These are phyloP conservation scores for Colletotrichum magnum DNA, from an alignment of 2,329 filamentous ascomycete species.

Conservation along the genomic window DNA sequence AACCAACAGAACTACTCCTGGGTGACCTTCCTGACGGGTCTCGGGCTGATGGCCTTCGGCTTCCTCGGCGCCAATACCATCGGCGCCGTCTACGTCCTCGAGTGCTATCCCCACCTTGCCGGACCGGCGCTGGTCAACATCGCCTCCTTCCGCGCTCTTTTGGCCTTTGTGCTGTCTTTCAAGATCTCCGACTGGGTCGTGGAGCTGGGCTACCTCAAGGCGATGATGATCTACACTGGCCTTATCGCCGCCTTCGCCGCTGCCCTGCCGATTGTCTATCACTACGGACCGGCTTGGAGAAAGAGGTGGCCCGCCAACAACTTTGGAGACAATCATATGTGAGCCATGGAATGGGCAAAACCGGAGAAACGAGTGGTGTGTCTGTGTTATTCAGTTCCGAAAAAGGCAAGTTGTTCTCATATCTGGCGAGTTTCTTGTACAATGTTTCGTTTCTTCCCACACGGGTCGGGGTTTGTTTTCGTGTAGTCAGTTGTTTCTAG, in stretches of 20 bases:
- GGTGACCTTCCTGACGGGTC: slow-evolving; percentile 45
- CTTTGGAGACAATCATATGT: slow-evolving; percentile 41
- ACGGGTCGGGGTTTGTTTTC: too few species aligned
- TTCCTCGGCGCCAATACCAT: slow-evolving; percentile 47
- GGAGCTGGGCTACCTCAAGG: slow-evolving; percentile 45
- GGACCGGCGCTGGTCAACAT: slow-evolving; percentile 51
- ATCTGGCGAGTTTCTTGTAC: too few species aligned
- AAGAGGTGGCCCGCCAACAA: slow-evolving; percentile 29
- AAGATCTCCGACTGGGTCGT: slow-evolving; percentile 47
- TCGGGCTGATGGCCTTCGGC: slow-evolving; percentile 47
- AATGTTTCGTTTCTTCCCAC: too few species aligned
- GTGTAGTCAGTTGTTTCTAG: too few species aligned
- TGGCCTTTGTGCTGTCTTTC: slow-evolving; percentile 48
- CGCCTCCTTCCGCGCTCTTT: slow-evolving; percentile 48
- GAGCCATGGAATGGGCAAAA: background rate
- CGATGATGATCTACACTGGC: slow-evolving; percentile 50
- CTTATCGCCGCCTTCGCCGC: slow-evolving; percentile 48
- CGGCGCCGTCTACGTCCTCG: slow-evolving; percentile 50
- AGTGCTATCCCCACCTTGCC: slow-evolving; percentile 49
- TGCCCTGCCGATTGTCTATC: slow-evolving; percentile 48
- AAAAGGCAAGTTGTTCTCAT: too few species aligned
- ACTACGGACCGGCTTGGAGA: slow-evolving; percentile 31
- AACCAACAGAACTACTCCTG: slow-evolving; percentile 44
- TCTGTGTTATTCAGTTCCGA: background rate
- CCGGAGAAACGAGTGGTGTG: background rate